Evolutionary conservation across 768 basidiomycete genomes (phyloP), one percentile per base, ranked within the genome.

Genomic region (Lactarius pseudohatsudake): DNA sequence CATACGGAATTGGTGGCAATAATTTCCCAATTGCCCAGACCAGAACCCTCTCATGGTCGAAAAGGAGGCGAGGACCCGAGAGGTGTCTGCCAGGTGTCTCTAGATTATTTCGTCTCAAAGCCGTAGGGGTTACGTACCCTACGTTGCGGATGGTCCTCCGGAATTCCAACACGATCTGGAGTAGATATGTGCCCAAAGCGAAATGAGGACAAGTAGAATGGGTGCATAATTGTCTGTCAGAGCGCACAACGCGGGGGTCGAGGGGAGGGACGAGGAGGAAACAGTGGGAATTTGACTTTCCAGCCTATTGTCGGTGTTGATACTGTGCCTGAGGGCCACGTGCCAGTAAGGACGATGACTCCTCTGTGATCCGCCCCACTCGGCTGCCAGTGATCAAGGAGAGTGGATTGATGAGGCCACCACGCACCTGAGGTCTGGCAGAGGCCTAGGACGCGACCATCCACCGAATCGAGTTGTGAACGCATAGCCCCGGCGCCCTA

Each of bases 41-140:
- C 9, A 50, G 3, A 2, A 26, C 1, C 50, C 32, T 41, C 1
- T 18, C 0, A 3, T 38, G 56, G 20, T 13, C 16, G 13, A 66
- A 22, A 40, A 66, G 65, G 36, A 50, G 57, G 45, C 61, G 57
- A 30, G 36, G 56, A 41, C 65, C 55, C 22, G 65, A 13, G 22
- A 66, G 56, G 4, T 66, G 36, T 41, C 65, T 50, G 50, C 50
- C 22, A 15, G 5, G 22, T 26, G 22, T 9, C 22, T 50, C 22
- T 50, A 22, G 5, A 5, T 50, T 50, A 50, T 30, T 30, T 30
- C 50, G 13, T 26, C 26, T 50, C 13, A 26, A 50, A n/a, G 11
- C 22, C 47, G 50, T 22, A 26, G n/a, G 22, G 22, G 11, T 15
- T 2, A 50, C 50, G 13, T 26, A 50, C 50, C 50, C 50, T 15